These are phyloP conservation scores for Mycena floridula DNA, from an alignment of 768 basidiomycete genomes.

Conservation along the genomic window DNA sequence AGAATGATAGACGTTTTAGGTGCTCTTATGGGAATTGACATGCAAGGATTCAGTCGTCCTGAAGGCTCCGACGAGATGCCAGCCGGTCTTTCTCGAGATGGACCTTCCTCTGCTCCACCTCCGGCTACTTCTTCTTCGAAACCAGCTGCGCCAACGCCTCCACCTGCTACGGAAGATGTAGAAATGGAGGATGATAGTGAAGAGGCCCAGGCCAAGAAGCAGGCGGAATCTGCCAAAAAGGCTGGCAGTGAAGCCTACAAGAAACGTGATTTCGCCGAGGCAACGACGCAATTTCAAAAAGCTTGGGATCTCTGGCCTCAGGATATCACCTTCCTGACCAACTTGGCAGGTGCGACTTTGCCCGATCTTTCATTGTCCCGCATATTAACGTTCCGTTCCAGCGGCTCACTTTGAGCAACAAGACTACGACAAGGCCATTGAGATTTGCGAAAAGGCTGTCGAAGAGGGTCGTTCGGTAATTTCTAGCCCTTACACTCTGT, in stretches of 20 bases:
- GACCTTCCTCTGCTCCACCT: conserved; percentile 31
- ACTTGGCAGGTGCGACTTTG: conserved; percentile 60
- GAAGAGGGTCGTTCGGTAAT: conserved; percentile 72
- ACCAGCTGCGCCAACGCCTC: conserved; percentile 29
- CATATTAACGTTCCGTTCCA: conserved; percentile 19
- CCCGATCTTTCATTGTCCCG: not conserved
- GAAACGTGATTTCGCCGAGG: conserved; percentile 74
- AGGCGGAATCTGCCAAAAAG: conserved; percentile 76
- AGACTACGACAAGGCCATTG: conserved; percentile 86
- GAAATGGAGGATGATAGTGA: conserved; percentile 68
- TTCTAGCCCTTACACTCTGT: not conserved
- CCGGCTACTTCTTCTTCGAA: conserved; percentile 37
- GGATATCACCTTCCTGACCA: conserved; percentile 91
- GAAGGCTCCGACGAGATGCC: conserved; percentile 82
- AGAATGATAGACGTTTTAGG: conserved; percentile 94
- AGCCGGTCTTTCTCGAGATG: conserved; percentile 37
- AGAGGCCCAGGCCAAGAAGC: conserved; percentile 68
- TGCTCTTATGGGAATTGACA: conserved; percentile 88
- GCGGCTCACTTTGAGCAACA: conserved; percentile 94
- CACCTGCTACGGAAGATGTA: conserved; percentile 47
- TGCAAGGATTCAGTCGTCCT: conserved; percentile 78
- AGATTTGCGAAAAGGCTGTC: conserved; percentile 91
- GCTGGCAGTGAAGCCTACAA: conserved; percentile 81
- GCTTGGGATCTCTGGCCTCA: conserved; percentile 95
- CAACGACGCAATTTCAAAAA: conserved; percentile 67